phyloP scores from a whole-genome alignment of 805 yeast species.

The Maudiozyma pseudohumilis region DNA sequence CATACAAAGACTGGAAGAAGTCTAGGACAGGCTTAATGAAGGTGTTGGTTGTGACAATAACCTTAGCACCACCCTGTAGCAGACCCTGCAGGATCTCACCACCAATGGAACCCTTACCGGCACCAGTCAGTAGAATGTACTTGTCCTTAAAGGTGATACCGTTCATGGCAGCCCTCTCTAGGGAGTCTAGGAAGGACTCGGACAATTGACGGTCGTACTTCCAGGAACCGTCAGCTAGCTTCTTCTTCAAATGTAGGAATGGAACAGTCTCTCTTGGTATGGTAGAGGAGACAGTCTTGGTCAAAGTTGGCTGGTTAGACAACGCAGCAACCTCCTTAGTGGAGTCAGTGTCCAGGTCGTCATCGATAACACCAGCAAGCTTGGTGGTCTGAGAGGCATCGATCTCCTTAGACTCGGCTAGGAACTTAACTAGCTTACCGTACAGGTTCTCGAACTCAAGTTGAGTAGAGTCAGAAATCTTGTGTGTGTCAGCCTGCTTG shows the following conservation, averaged over 20 bases:
- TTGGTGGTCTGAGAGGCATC: constrained; percentile 56
- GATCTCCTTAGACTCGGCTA: constrained; percentile 60
- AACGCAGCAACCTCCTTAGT: constrained; percentile 83
- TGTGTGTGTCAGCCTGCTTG: constrained; percentile 46
- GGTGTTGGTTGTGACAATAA: constrained; percentile 90
- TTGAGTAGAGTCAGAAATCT: constrained; percentile 49
- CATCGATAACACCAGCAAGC: constrained; percentile 41
- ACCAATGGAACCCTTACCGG: constrained; percentile 98
- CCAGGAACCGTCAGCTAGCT: constrained; percentile 67
- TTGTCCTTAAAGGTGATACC: constrained; percentile 87
- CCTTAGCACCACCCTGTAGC: constrained; percentile 96
- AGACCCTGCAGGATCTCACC: constrained; percentile 93
- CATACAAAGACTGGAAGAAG: constrained; percentile 87
- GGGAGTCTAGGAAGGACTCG: constrained; percentile 71
- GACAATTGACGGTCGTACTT: constrained; percentile 72
- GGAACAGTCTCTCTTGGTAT: constrained; percentile 83
- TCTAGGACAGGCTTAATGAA: constrained; percentile 91
- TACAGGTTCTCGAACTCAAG: constrained; percentile 63
- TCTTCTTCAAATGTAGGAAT: constrained; percentile 84
- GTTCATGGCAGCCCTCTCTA: constrained; percentile 88
- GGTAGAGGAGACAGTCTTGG: constrained; percentile 62
- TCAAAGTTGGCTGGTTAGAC: constrained; percentile 57
- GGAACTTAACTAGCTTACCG: constrained; percentile 58
- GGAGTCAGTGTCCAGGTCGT: constrained; percentile 40
- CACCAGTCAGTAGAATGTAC: constrained; percentile 90